A percentile compares a stretch with the other conserved stretches of the same genome.
These are phyloP conservation scores for Colletotrichum siamense DNA, from an alignment of 2,329 filamentous ascomycete genomes.

Conservation along the genomic window DNA sequence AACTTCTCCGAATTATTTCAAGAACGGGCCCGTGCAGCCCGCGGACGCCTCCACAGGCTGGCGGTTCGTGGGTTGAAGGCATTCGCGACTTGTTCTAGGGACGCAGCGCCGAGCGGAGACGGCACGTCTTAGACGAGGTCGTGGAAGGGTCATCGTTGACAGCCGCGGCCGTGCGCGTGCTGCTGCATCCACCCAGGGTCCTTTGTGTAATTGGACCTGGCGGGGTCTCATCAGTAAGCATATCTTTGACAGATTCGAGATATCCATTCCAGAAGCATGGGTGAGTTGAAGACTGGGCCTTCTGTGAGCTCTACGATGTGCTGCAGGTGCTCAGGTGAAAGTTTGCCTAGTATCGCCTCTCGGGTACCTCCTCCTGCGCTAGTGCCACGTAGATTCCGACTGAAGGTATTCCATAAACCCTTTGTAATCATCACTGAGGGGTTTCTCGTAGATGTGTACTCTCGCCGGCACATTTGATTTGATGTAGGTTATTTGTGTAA, in stretches of 20 bases:
- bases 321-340: neutral
- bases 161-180: neutral
- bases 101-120: neutral
- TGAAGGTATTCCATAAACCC: neutral
- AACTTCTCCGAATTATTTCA: neutral
- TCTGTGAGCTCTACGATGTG: neutral
- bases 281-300: neutral
- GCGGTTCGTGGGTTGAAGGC: neutral
- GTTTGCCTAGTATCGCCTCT: neutral
- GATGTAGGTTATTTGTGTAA: neutral
- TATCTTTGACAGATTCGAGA: neutral
- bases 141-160: neutral
- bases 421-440: neutral
- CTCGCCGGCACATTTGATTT: neutral
- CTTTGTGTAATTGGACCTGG: neutral
- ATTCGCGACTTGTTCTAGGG: neutral
- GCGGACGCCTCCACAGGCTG: neutral
- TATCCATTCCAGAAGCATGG: neutral
- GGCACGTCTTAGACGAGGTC: neutral
- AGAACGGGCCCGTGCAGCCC: neutral
- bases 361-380: neutral
- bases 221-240: neutral
- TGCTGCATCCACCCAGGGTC: neutral
- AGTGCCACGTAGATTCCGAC: neutral
- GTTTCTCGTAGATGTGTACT: neutral